Evolutionary conservation across 2,329 filamentous ascomycete genomes (phyloP), one percentile per base, ranked within the genome.

Genomic region (Penicillium crustosum): DNA sequence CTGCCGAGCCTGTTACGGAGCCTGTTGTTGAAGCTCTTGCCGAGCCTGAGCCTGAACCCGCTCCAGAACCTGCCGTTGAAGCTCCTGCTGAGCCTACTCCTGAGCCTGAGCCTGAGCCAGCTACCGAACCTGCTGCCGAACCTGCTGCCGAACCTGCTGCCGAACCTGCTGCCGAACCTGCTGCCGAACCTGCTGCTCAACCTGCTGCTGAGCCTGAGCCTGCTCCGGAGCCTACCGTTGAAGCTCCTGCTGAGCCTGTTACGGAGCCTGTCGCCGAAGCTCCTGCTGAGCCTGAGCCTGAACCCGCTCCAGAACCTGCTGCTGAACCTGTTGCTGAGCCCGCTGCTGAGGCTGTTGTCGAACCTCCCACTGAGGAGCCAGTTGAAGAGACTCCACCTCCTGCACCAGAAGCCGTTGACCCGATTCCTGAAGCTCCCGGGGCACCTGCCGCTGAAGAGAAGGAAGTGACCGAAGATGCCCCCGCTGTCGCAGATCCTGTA

Each of bases 381-480:
- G 43, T 49, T 4, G 60, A 64, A 38, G 66, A 66, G 23, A 4
- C 55, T 27, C 23, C 33, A n/a, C 19, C 35, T 41, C 41, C 55
- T 27, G 39, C 45, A 19, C 52, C 56, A 25, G 61, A 68, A 35
- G 6, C 48, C 0, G 31, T 39, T 21, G 43, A 56, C 5, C 13
- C 19, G 3, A 8, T 25, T 23, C 55, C 42, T 17, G 19, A 35
- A 15, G 33, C 59, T 12, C 17, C 53, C 21, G 58, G 58, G 45
- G 60, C 64, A 33, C 49, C 55, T 35, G 36, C 57, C 19, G 44
- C 59, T 39, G 63, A 66, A 47, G 66, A 66, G 17, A 15, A 49
- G n/a, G 48, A 39, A 29, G 23, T 39, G 52, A 39, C 39, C 21
- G 60, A 48, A 8, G 35, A 59, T 51, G 47, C 51, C 33, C 60